Base-by-base conservation (phyloP, 2,329 filamentous ascomycete species). In the Phaeophleospora eucalypticola region DNA sequence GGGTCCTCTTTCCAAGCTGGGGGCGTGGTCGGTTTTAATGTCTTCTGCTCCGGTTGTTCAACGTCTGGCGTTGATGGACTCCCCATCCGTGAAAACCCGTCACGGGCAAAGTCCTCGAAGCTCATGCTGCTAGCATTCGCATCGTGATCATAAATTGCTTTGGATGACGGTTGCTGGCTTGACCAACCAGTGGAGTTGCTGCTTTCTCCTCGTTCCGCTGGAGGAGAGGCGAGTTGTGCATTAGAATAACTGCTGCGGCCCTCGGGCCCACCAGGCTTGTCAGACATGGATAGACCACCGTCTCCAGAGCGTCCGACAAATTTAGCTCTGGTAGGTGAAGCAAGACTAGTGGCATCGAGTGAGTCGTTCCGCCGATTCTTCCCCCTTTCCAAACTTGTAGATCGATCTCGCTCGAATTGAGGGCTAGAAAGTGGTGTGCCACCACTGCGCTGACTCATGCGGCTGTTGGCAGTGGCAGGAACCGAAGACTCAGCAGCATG, bases 41-140 rank as follows among this genome's bases (percentile, higher is more conserved):
- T n/a, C n/a, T n/a, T n/a, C n/a, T n/a, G n/a, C n/a, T n/a, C n/a
- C n/a, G n/a, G n/a, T n/a, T n/a, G n/a, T n/a, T n/a, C n/a, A n/a
- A n/a, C n/a, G n/a, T n/a, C n/a, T n/a, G n/a, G 24, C 12, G 24
- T 7, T 29, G 24, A 6, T 29, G 24, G 24, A 12, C 6, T 29
- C 7, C 24, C 24, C 6, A 29, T 12, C 12, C 24, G 24, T 6
- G 24, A 29, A 12, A 12, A 29, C 7, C 24, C 24, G 12, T 29
- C 24, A 29, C 38, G 36, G 8, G 43, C 42, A 19, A 50, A 56
- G 32, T 46, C 38, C 24, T 53, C 51, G 15, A 51, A 56, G 12
- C 48, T 52, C 40, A 43, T 43, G n/a, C 41, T 42, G 36, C 46
- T 52, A 12, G 21, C 43, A 4, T 14, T 36, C 14, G 43, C 18